phyloP scores from a whole-genome alignment of 164 flowering plant species.

The Warburgia ugandensis region DNA sequence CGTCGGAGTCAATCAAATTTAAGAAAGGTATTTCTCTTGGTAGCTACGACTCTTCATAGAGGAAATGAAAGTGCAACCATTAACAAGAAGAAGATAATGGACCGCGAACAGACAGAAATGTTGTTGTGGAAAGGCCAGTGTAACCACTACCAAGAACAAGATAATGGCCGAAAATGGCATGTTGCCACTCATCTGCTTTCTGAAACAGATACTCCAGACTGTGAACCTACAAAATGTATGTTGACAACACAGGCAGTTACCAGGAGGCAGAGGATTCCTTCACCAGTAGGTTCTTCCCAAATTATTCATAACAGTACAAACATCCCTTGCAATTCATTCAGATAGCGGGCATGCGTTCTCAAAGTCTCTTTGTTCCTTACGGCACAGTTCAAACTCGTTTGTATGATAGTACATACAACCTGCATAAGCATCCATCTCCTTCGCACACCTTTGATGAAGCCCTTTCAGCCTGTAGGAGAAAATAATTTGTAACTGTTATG shows the following conservation, averaged over 20 bases:
- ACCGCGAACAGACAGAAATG: no score
- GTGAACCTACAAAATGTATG: conserved; percentile 2
- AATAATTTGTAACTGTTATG: no score
- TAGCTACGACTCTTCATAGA: no score
- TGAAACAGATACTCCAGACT: no score
- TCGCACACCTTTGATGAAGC: conserved; percentile 14
- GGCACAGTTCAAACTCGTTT: conserved; percentile 83
- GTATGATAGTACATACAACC: conserved; percentile 92
- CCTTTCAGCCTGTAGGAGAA: conserved; percentile 16
- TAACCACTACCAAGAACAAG: no score
- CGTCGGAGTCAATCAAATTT: no score
- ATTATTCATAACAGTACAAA: conserved; percentile 3
- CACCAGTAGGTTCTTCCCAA: neutral
- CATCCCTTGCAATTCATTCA: neutral
- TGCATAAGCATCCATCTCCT: conserved; percentile 67
- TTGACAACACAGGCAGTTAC: neutral
- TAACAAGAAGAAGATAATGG: no score
- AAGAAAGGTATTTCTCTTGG: no score
- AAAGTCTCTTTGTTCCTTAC: conserved; percentile 77
- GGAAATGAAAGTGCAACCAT: no score
- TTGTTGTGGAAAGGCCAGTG: no score
- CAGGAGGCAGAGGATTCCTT: neutral
- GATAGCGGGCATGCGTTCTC: conserved; percentile 68
- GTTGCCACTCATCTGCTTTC: no score
- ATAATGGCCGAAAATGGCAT: no score